Evolutionary conservation across 441 rosid genomes (phyloP).

Genomic region (Breynia disticha): DNA sequence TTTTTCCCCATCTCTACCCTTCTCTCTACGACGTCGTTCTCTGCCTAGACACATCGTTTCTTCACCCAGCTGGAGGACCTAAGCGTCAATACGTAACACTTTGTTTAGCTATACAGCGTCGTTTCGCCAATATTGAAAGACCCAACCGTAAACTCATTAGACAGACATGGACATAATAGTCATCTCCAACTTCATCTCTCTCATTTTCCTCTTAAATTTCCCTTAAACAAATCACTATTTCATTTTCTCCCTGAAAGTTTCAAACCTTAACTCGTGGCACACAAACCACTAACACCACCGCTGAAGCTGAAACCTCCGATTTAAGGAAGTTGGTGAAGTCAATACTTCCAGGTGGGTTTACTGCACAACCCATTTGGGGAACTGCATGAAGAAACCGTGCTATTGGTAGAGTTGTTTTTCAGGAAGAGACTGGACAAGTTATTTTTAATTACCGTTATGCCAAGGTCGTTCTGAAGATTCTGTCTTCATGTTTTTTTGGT

Average conservation of each 20-base stretch:
- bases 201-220: constrained; percentile 73
- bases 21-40: not conserved
- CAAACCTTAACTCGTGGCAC: constrained; percentile 21
- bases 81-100: not conserved
- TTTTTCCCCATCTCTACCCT: constrained; percentile 7
- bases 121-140: too few relatives aligned
- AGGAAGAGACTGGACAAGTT: constrained; percentile 83
- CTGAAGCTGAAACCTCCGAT: constrained; percentile 28
- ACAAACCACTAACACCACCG: constrained; percentile 28
- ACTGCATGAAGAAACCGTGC: constrained; percentile 91
- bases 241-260: constrained; percentile 23
- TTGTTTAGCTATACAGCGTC: too few relatives aligned
- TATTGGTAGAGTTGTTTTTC: constrained; percentile 83
- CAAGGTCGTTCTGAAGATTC: constrained; percentile 36
- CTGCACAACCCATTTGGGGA: constrained; percentile 74
- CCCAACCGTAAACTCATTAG: not conserved
- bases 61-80: not conserved
- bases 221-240: constrained; percentile 30
- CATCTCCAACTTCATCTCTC: constrained; percentile 55
- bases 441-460: constrained; percentile 84
- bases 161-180: constrained; percentile 22
- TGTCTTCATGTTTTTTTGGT: too few relatives aligned
- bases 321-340: constrained; percentile 67
- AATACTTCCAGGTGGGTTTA: constrained; percentile 82
- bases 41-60: too few relatives aligned